Conservation (phyloP, 2,329 filamentous ascomycete species). For the Pyrenophora tritici-repentis region DNA sequence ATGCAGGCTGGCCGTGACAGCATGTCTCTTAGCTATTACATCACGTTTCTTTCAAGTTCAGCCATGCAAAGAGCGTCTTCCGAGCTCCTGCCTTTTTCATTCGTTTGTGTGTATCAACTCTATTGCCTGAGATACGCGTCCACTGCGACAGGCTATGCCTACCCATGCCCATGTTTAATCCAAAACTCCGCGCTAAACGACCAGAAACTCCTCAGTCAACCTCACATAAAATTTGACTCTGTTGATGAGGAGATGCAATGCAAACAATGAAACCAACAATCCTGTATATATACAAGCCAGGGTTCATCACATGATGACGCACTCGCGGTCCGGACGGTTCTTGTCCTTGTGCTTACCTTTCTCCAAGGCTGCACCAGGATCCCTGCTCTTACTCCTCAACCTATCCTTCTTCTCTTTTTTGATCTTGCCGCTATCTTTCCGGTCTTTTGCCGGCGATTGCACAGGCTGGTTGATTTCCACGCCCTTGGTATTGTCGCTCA, state of each 20-base stretch:
- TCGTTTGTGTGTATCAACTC: slow-evolving; percentile 24
- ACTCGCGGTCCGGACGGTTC: slow-evolving; percentile 51
- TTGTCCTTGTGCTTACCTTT: slow-evolving; percentile 37
- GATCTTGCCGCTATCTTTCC: slow-evolving; percentile 38
- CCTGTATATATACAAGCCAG: neutral
- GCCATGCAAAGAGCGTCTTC: neutral
- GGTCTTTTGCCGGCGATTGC: slow-evolving; percentile 28
- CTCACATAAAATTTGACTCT: neutral
- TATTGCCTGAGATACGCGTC: slow-evolving; percentile 11
- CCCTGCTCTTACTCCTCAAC: slow-evolving; percentile 49
- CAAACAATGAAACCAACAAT: slow-evolving; percentile 1
- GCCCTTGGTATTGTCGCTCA: slow-evolving; percentile 29
- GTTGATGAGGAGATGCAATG: slow-evolving; percentile 4
- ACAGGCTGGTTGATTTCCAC: slow-evolving; percentile 19
- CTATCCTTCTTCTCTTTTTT: slow-evolving; percentile 40
- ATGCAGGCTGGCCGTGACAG: slow-evolving; percentile 4
- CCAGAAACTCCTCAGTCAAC: slow-evolving; percentile 9
- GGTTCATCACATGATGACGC: slow-evolving; percentile 50
- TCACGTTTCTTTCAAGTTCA: neutral
- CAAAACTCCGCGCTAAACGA: slow-evolving; percentile 33
- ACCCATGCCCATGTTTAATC: slow-evolving; percentile 10
- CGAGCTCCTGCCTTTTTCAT: neutral
- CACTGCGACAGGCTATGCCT: neutral
- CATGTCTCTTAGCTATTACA: neutral
- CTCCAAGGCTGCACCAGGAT: slow-evolving; percentile 40